A percentile compares a stretch with the other conserved stretches of the same genome.
Conservation (phyloP, 768 basidiomycete species). For the Russula virescens region DNA sequence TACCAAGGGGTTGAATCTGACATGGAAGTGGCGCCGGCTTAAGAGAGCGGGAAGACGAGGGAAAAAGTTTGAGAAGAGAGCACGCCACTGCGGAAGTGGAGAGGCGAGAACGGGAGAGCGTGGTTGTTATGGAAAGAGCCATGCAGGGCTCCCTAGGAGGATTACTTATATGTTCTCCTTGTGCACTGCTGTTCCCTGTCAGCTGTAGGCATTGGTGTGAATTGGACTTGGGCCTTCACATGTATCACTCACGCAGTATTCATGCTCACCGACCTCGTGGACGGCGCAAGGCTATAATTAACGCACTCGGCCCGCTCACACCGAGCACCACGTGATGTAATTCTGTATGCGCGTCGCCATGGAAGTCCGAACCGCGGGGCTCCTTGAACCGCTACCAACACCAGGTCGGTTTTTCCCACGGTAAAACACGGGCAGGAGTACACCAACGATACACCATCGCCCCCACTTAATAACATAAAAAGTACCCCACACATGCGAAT, state of each 20-base stretch:
- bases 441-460: too few relatives aligned
- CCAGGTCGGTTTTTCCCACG: too few relatives aligned
- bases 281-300: too few relatives aligned
- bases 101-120: neutral
- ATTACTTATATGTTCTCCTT: slow-evolving; percentile 6
- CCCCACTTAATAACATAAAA: too few relatives aligned
- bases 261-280: too few relatives aligned
- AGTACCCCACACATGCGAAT: too few relatives aligned
- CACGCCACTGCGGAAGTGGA: slow-evolving; percentile 9
- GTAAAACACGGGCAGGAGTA: too few relatives aligned
- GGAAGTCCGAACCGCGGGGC: too few relatives aligned
- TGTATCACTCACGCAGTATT: neutral
- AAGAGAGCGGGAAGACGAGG: neutral
- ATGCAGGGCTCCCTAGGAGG: slow-evolving; percentile 1
- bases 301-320: too few relatives aligned
- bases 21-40: slow-evolving; percentile 4
- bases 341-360: too few relatives aligned
- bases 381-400: too few relatives aligned
- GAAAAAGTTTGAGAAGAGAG: neutral
- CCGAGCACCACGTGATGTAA: too few relatives aligned
- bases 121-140: slow-evolving; percentile 7
- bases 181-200: neutral
- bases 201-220: neutral
- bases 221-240: neutral
- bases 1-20: slow-evolving; percentile 11